These are phyloP conservation scores for Sugiyamaella sp. DNA, from an alignment of 1,139 yeast genomes.

Conservation along the genomic window DNA sequence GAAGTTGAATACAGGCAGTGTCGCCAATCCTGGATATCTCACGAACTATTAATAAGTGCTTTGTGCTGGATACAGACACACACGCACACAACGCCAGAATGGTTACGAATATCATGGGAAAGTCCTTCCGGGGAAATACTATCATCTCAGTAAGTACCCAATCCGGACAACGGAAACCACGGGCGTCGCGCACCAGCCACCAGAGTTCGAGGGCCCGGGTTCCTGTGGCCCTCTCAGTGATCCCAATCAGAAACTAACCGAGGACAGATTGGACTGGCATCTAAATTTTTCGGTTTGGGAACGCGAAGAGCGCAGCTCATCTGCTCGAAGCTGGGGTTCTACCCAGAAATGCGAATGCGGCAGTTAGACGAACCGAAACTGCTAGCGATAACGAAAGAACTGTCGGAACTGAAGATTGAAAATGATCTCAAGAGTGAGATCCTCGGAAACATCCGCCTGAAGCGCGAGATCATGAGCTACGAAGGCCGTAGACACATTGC, in stretches of 20 bases:
- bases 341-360: conserved; percentile 93
- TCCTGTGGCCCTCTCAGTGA: no score
- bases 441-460: conserved; percentile 75
- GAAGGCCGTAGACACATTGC: conserved; percentile 86
- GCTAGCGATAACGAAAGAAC: conserved; percentile 82
- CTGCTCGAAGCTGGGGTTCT: conserved; percentile 86
- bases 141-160: conserved; percentile 38
- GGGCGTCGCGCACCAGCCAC: background rate
- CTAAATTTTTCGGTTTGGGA: conserved; percentile 87
- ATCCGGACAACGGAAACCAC: background rate
- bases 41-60: no score
- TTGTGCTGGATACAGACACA: background rate
- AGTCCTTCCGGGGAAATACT: conserved; percentile 47
- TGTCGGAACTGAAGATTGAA: conserved; percentile 81
- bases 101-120: conserved; percentile 48
- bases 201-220: no score
- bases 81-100: conserved; percentile 25
- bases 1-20: no score
- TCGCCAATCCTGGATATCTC: no score
- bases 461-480: conserved; percentile 81
- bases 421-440: conserved; percentile 81
- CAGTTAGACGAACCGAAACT: conserved; percentile 88
- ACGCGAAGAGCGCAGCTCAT: conserved; percentile 68
- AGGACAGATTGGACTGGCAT: conserved; percentile 69
- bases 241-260: background rate